A percentile compares a stretch with the other conserved stretches of the same genome.
Evolutionary conservation across 345 rosid genomes (phyloP).

Genomic region (Adansonia digitata): DNA sequence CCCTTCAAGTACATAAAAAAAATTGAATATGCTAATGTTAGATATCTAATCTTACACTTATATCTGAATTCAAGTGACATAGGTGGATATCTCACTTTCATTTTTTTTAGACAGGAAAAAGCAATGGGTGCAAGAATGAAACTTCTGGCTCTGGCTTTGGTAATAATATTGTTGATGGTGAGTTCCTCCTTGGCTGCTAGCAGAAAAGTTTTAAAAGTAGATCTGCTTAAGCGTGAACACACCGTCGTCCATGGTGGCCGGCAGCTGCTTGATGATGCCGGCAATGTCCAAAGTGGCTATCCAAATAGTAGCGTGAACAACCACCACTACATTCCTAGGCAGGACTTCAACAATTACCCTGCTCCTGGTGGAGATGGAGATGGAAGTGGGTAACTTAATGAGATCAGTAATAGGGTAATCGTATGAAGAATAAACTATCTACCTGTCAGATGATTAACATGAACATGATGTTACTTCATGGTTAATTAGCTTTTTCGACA

Average conservation of each 20-base stretch:
- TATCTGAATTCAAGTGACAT: no score
- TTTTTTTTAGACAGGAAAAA: background rate
- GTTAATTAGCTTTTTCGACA: background rate
- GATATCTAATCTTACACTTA: no score
- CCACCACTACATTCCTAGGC: constrained; percentile 49
- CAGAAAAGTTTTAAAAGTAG: background rate
- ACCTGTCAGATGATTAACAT: no score
- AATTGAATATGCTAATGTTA: no score
- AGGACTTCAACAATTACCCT: constrained; percentile 33
- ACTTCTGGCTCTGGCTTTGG: constrained; percentile 9
- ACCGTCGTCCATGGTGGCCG: background rate
- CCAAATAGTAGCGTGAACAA: constrained; percentile 29
- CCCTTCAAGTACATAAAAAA: no score
- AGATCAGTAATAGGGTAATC: background rate
- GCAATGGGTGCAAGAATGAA: constrained; percentile 1
- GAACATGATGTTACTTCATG: background rate
- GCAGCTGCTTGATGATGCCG: background rate
- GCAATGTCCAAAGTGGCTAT: background rate
- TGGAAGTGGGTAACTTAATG: constrained; percentile 13
- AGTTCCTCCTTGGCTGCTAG: constrained; percentile 8
- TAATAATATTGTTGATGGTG: constrained; percentile 7
- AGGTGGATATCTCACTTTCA: background rate
- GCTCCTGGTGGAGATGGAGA: constrained; percentile 23
- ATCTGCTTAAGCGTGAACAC: background rate
- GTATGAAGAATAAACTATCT: background rate